These are phyloP conservation scores for Rhizophlyctis rosea DNA, from an alignment of 192 early-diverging fungal genomes.

Conservation along the genomic window DNA sequence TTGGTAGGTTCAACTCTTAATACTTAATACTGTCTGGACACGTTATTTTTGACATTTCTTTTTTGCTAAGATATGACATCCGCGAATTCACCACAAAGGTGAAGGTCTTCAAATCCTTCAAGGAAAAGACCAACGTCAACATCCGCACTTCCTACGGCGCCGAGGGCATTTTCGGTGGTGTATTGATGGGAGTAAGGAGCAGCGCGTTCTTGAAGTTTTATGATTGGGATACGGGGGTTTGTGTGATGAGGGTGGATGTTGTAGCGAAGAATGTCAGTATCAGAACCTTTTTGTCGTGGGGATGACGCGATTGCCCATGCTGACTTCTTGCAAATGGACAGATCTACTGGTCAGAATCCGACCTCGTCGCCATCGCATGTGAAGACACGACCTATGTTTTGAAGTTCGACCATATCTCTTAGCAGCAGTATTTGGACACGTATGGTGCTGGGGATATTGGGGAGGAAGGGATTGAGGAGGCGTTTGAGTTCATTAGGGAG, in stretches of 20 bases:
- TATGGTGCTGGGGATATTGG: constrained; percentile 60
- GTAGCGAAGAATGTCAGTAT: constrained; percentile 63
- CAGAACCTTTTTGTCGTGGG: not conserved
- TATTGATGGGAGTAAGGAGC: constrained; percentile 82
- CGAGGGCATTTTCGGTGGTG: constrained; percentile 94
- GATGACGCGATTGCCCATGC: constrained; percentile 20
- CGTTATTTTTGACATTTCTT: not conserved
- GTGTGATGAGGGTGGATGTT: constrained; percentile 92
- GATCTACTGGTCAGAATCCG: constrained; percentile 93
- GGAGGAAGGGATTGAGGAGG: constrained; percentile 96
- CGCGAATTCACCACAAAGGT: constrained; percentile 89
- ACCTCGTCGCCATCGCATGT: constrained; percentile 87
- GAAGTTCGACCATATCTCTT: constrained; percentile 87
- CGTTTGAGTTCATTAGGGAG: constrained; percentile 92
- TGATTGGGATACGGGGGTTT: constrained; percentile 93
- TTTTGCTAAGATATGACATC: constrained; percentile 67
- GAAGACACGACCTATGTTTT: constrained; percentile 94
- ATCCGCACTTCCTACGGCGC: constrained; percentile 64
- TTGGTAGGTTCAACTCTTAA: too few relatives aligned
- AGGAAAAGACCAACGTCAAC: constrained; percentile 79
- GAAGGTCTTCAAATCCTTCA: constrained; percentile 92
- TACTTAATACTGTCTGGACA: too few relatives aligned
- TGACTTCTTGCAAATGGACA: constrained; percentile 22
- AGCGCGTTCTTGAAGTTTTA: constrained; percentile 89
- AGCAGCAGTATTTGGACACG: constrained; percentile 66